These are phyloP conservation scores for Sutorius australiensis DNA, from an alignment of 768 basidiomycete genomes.

Conservation along the genomic window DNA sequence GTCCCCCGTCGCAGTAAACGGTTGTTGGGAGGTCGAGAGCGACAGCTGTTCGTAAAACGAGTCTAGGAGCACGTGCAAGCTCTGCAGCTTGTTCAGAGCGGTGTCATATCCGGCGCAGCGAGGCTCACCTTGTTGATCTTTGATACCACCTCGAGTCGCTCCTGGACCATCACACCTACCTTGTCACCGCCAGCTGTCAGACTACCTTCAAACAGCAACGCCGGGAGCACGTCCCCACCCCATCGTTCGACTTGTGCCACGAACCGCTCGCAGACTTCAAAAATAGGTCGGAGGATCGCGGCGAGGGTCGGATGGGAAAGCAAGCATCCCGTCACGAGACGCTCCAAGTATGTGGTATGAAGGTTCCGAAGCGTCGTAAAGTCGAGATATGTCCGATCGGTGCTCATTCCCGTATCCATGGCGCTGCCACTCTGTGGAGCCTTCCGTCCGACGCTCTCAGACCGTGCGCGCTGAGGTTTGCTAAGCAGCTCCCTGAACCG, in stretches of 20 bases:
- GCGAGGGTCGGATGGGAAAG: constrained; percentile 64
- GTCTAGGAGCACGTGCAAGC: constrained; percentile 59
- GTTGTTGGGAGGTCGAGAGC: constrained; percentile 70
- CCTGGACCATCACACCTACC: constrained; percentile 70
- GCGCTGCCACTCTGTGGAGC: constrained; percentile 2
- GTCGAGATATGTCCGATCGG: constrained; percentile 50
- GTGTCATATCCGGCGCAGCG: background rate
- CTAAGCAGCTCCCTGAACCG: constrained; percentile 60
- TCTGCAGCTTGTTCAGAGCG: constrained; percentile 39
- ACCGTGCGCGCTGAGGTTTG: constrained; percentile 20
- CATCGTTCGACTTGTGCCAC: constrained; percentile 87
- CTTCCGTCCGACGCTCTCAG: constrained; percentile 16
- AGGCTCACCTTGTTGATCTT: constrained; percentile 70
- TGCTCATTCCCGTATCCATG: constrained; percentile 21
- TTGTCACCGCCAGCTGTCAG: constrained; percentile 48
- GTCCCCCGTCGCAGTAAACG: constrained; percentile 58
- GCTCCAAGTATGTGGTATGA: constrained; percentile 77
- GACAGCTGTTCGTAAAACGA: constrained; percentile 82
- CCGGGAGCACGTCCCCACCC: constrained; percentile 88
- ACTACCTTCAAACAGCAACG: constrained; percentile 78
- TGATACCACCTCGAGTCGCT: constrained; percentile 62
- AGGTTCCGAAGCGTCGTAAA: constrained; percentile 83
- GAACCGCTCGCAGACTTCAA: constrained; percentile 83
- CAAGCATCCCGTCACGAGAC: constrained; percentile 74
- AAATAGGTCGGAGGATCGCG: constrained; percentile 60